Evolutionary conservation across 164 flowering plant species (phyloP).

Genomic region (Vitis vinifera): DNA sequence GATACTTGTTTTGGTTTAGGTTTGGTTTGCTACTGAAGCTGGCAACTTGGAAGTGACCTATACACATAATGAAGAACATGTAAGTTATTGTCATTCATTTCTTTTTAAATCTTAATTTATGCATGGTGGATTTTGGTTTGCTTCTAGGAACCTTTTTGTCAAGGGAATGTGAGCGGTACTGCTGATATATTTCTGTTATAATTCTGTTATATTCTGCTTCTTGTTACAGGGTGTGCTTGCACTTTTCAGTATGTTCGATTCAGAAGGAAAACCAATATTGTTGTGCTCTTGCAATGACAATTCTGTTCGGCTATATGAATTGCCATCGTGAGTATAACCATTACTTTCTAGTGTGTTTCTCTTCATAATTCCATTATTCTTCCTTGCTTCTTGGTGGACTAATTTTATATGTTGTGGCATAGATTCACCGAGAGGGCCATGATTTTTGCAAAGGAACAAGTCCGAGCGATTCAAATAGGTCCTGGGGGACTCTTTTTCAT

Average conservation of each 20-base stretch:
- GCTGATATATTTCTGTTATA: no score
- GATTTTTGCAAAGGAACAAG: slow-evolving; percentile 34
- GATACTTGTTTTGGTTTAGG: no score
- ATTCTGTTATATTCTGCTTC: no score
- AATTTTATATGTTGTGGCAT: background rate
- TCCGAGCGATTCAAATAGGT: slow-evolving; percentile 23
- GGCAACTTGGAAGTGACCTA: no score
- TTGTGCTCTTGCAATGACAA: slow-evolving; percentile 53
- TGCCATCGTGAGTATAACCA: slow-evolving; percentile 40
- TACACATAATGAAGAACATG: no score
- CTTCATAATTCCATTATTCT: background rate
- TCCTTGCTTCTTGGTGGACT: background rate
- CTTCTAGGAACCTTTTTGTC: no score
- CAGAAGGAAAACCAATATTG: slow-evolving; percentile 52
- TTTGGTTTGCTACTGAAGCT: no score
- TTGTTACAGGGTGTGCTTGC: slow-evolving; percentile 38
- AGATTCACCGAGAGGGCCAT: slow-evolving; percentile 45
- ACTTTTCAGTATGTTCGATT: slow-evolving; percentile 53
- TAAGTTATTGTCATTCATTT: no score
- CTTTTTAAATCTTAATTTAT: no score
- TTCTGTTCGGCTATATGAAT: slow-evolving; percentile 50
- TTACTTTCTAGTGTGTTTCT: no score
- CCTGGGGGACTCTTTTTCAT: slow-evolving; percentile 19
- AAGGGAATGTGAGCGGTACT: no score
- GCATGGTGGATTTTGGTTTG: no score